Base-by-base conservation (phyloP, 176 grass and related monocot genomes). In the Oryza australiensis region DNA sequence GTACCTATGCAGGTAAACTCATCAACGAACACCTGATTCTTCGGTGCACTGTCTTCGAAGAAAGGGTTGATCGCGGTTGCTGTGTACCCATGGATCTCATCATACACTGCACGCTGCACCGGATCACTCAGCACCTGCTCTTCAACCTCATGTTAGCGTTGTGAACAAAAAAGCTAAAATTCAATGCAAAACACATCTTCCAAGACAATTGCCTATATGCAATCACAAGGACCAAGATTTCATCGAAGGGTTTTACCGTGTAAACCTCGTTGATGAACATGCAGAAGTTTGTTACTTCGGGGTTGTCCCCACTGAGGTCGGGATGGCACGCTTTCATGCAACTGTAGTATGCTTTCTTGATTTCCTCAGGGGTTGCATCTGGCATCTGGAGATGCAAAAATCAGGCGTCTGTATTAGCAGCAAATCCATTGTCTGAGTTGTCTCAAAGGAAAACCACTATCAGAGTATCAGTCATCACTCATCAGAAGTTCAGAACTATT, bases 261-360 rank as follows among this genome's bases (percentile, higher is more conserved):
- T 98, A 98, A 63, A 98, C 87, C 43, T 98, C 95, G 22, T 98
- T 98, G 75, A 98, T 88, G 82, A 98, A 95, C 86, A 93, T 95
- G 51, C 92, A 95, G 77, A 95, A 93, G 42, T 87, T 91, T 6
- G 82, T 98, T 42, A 95, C 85, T 13, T 98, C 90, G 27, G 86
- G 88, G 2, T 90, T 86, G 5, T 94, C 79, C 34, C 95, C 95
- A 22, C 95, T 95, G 7, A 98, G 88, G 48, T 98, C 96, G 0
- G 96, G 96, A 77, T 98, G 96, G 80, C 90, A 98, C 5, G 64
- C 72, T 86, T 98, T 98, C 93, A 98, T 98, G 85, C 93, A 98
- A 88, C 85, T 82, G 63, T 95, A 98, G 63, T 98, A 95, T 13
- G 92, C 90, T 35, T 91, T 93, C 80, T 94, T 98, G 70, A 98